Evolutionary conservation across 345 rosid species (phyloP), one percentile per base, ranked within the genome.

Genomic region (Aquilaria yunnanensis): DNA sequence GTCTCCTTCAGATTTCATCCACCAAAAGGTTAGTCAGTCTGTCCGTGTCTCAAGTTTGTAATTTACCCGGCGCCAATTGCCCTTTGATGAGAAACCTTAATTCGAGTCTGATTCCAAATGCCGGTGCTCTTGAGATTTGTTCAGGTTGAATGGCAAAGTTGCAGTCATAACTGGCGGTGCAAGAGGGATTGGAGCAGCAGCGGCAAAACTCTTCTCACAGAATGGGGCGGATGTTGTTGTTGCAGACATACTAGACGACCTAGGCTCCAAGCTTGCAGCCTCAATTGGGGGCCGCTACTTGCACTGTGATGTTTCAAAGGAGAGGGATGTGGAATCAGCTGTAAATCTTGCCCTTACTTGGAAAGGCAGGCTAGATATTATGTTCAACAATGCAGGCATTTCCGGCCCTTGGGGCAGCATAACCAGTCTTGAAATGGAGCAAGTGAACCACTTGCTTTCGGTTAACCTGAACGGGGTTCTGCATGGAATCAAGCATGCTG

Each of bases 151-250:
- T 29, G 81, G 84, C 14, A 85, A 82, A 73, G 98, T 87, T 14
- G 95, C 83, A 7, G 77, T 89, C 0, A 74, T 92, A 69, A 89
- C 95, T 2, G 98, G 92, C 5, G 98, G 90, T 30, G 96, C 96
- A 45, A 85, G 90, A 72, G 98, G 96, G 14, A 92, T 87, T 2
- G 96, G 96, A 54, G 98, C 90, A 6, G 90, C 95, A 30, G 77
- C 88, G 7, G 96, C 95, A 13, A 83, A 64, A 56, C 16, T 83
- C n/a, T 85, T 89, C 51, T 70, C 90, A 6, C 67, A 87, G 61
- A 72, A 82, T 13, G 98, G 98, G 0, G 98, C 98, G 0, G 60
- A 72, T 58, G 83, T 92, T 2, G 74, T 92, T 16, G 69, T 92
- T 0, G 95, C 92, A 0, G 98, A 92, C 72, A 74, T 92, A 31